Evolutionary conservation across 805 yeast species (phyloP), one percentile per base, ranked within the genome.

Genomic region (Pichia thaimueangensis): DNA sequence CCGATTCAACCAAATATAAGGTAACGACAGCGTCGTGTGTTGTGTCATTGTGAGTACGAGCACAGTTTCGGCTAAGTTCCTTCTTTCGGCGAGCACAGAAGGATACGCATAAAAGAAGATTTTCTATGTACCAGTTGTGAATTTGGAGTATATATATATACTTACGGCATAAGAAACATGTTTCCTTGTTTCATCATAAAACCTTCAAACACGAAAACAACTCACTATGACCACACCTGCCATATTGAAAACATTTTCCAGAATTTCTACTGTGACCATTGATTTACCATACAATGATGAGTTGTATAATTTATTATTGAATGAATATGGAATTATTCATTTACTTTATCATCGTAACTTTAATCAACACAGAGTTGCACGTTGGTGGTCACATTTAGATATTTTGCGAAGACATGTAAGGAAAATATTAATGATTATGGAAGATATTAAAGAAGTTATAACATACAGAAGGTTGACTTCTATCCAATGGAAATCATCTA

Each of bases 341-440:
- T 60, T 86, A 30, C 49, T 86, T 3, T 78, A 82, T 55, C 86
- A 82, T 53, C 67, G 95, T 48, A 82, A 80, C 60, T 68, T 71
- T 40, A 86, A 86, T 58, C 96, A 88, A 58, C 95, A 86, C 55
- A 65, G 80, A 4, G 72, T 70, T 7, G 73, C 86, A 24, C 54
- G 56, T 8, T 88, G 96, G 96, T 88, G 95, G 91, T 72, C 67
- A 46, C 70, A 75, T 45, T 63, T 88, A 31, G 71, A 78, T 47
- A 70, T 80, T 9, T 53, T 86, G 22, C 84, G 82, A 51, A 70
- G 95, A 31, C 65, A 70, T 34, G 41, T 74, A 20, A 59, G 78
- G 15, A 64, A 64, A 35, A 53, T 77, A 6, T 45, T 77, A 31
- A 42, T 59, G 5, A 41, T 60, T 1, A 35, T 57, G 25, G 39